Evolutionary conservation across 257 asterid genomes (phyloP).

Genomic region (Osmanthus fragrans): DNA sequence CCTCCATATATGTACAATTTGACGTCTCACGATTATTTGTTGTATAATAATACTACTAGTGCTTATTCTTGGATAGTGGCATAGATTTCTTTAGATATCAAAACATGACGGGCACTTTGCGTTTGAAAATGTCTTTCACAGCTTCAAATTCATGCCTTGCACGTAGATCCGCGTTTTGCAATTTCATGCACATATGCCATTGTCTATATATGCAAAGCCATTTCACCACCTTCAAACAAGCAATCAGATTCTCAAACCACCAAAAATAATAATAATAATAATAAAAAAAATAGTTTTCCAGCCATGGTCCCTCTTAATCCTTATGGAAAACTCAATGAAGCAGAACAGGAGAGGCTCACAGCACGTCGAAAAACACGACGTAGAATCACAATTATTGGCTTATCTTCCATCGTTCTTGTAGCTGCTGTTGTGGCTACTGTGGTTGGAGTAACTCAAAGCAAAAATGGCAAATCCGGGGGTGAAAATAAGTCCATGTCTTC

Average conservation of each 20-base stretch:
- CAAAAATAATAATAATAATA: too few species aligned
- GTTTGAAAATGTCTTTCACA: neutral
- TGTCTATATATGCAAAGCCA: conserved; percentile 12
- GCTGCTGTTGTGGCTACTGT: conserved; percentile 29
- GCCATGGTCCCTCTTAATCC: conserved; percentile 46
- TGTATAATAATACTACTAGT: neutral
- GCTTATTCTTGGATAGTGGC: neutral
- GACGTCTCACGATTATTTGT: neutral
- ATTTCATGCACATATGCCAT: neutral
- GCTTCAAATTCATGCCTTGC: conserved; percentile 35
- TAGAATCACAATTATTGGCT: conserved; percentile 46
- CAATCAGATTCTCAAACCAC: neutral
- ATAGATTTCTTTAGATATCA: neutral
- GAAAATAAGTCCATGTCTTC: neutral
- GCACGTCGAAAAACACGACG: conserved; percentile 51
- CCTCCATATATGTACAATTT: neutral
- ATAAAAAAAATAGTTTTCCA: neutral
- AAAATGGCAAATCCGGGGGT: neutral
- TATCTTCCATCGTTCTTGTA: conserved; percentile 47
- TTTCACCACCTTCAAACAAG: conserved; percentile 20
- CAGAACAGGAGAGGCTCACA: conserved; percentile 53
- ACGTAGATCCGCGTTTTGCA: conserved; percentile 36
- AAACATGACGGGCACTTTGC: conserved; percentile 37
- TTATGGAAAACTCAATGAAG: conserved; percentile 62
- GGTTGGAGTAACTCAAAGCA: conserved; percentile 25